Evolutionary conservation across 2,329 filamentous ascomycete species (phyloP), one percentile per base, ranked within the genome.

Genomic region (Hansfordia pulvinata): DNA sequence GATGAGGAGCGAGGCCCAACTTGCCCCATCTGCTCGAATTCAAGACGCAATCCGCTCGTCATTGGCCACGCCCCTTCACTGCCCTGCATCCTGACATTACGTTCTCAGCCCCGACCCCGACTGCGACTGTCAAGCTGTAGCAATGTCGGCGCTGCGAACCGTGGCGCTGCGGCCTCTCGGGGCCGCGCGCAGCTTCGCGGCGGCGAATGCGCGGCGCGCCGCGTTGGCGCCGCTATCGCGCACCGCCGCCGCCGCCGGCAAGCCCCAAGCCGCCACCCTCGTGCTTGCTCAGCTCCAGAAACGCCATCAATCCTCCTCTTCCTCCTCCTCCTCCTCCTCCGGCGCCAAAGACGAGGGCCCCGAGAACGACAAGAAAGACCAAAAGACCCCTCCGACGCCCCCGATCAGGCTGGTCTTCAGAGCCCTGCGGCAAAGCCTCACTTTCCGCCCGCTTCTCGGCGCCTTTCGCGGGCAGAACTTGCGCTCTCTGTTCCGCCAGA

Each of bases 381-480:
- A 43, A 17, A 31, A 39, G 22, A 31, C 36, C 10, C 36, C 40
- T 3, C 43, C 46, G 14, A 34, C 41, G 14, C 41, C 43, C 13
- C 31, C 44, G 3, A 31, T 36, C 9, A 39, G 32, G 26, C 28
- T 40, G 19, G 30, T 53, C 15, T 20, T 47, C 11, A 40, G 42
- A 9, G 41, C 50, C 12, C 17, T 58, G 7, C 39, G 42, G 28
- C 43, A 52, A 17, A 39, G 44, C 10, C 17, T 56, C 5, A 51
- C 39, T 28, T 35, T 59, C 30, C 42, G 48, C 12, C 49, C 45
- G 6, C 30, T 60, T 11, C 35, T 52, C 24, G 38, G 31, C n/a
- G 45, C 51, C n/a, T 50, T 60, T 24, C 46, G 47, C 9, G 51
- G 53, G 11, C 44, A 51, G 20, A 54, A 40, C 14, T 38, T 62